Evolutionary conservation across 1,139 yeast species (phyloP).

Genomic region (Petasospora fabianii): DNA sequence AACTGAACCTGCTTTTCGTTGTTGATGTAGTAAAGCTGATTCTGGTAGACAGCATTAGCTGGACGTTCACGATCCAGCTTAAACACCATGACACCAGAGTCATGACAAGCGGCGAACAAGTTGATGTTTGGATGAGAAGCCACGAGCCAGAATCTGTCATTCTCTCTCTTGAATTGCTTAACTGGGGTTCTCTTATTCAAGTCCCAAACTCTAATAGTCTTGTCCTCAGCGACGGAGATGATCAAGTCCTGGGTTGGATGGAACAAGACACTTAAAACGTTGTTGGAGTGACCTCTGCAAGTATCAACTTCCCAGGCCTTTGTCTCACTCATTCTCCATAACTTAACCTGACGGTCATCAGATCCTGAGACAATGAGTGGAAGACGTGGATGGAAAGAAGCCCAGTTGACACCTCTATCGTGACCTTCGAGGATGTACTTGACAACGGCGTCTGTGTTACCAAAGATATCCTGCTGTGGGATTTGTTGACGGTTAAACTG

Average conservation of each 20-base stretch:
- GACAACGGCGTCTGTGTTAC: constrained; percentile 89
- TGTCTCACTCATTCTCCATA: constrained; percentile 98
- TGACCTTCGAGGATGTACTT: constrained; percentile 97
- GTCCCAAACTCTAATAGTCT: constrained; percentile 98
- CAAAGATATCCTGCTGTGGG: constrained; percentile 92
- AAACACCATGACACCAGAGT: constrained; percentile 96
- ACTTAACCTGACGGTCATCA: constrained; percentile 90
- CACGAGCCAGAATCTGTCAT: constrained; percentile 92
- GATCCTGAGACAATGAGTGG: constrained; percentile 96
- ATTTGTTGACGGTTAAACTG: constrained; percentile 64
- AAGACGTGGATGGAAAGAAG: constrained; percentile 93
- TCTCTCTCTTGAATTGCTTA: constrained; percentile 90
- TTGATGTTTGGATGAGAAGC: constrained; percentile 87
- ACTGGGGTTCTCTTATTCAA: constrained; percentile 90
- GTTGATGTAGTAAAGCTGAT: constrained; percentile 69
- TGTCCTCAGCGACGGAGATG: constrained; percentile 92
- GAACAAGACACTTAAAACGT: constrained; percentile 84
- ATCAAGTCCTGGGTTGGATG: constrained; percentile 93
- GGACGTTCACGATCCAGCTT: constrained; percentile 98
- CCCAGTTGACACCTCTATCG: constrained; percentile 98
- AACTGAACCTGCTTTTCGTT: constrained; percentile 83
- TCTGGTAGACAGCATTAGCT: constrained; percentile 71
- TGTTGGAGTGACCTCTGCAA: constrained; percentile 95
- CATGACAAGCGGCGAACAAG: constrained; percentile 95
- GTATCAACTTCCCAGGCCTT: constrained; percentile 99